Percentiles rank a stretch among this genome's conserved stretches.
phyloP scores from a whole-genome alignment of 805 yeast species.

The Candida coleopterorum region DNA sequence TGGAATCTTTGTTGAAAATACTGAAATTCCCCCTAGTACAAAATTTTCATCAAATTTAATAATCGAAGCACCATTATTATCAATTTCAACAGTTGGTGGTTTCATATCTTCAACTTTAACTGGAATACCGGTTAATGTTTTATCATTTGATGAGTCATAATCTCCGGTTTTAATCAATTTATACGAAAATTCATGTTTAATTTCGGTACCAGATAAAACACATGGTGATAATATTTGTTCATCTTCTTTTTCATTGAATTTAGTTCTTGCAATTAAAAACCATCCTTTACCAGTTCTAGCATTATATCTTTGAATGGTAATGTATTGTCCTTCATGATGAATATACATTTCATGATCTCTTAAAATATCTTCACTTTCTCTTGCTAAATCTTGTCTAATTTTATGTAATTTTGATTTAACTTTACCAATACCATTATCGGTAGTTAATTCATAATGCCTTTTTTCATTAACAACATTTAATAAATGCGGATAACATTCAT shows the following conservation, averaged over 20 bases:
- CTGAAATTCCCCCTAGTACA: slow-evolving; percentile 89
- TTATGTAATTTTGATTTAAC: slow-evolving; percentile 60
- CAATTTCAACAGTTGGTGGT: slow-evolving; percentile 44
- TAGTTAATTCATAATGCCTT: slow-evolving; percentile 54
- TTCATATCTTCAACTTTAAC: slow-evolving; percentile 52
- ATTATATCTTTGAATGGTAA: slow-evolving; percentile 83
- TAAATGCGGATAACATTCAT: slow-evolving; percentile 81
- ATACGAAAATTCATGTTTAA: slow-evolving; percentile 54
- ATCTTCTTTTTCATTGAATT: slow-evolving; percentile 50
- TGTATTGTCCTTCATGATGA: slow-evolving; percentile 89
- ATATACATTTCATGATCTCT: slow-evolving; percentile 81
- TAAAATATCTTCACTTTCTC: slow-evolving; percentile 49
- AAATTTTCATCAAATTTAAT: slow-evolving; percentile 58
- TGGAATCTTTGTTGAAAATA: slow-evolving; percentile 65
- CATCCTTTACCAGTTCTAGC: slow-evolving; percentile 84
- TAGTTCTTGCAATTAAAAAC: slow-evolving; percentile 83
- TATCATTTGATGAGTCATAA: slow-evolving; percentile 29
- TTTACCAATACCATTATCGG: slow-evolving; percentile 60
- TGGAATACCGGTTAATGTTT: slow-evolving; percentile 58
- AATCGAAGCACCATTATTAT: slow-evolving; percentile 43
- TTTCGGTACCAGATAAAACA: slow-evolving; percentile 55
- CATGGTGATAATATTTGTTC: slow-evolving; percentile 57
- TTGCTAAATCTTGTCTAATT: slow-evolving; percentile 55
- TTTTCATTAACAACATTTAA: slow-evolving; percentile 77
- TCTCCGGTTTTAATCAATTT: slow-evolving; percentile 52